These are phyloP conservation scores for Malus hybrid DNA, from an alignment of 331 rosid genomes.

Conservation along the genomic window DNA sequence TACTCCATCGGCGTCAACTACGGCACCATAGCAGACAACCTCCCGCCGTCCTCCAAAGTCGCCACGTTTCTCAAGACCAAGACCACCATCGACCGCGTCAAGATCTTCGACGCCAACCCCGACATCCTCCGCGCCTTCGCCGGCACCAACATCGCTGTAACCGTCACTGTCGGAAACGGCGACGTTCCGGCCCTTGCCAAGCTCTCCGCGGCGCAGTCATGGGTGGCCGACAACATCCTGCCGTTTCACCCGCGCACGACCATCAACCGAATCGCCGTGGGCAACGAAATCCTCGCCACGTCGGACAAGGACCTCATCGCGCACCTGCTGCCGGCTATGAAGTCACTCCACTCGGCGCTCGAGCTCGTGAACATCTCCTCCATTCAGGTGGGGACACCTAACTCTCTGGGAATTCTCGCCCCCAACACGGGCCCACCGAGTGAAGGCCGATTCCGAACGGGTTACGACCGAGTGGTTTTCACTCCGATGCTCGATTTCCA, in stretches of 20 bases:
- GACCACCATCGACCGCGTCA: constrained; percentile 63
- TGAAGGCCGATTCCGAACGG: constrained; percentile 46
- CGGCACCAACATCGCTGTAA: constrained; percentile 27
- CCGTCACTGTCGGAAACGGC: constrained; percentile 26
- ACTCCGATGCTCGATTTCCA: constrained; percentile 64
- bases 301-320: constrained; percentile 71
- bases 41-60: constrained; percentile 56
- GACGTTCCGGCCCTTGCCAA: constrained; percentile 56
- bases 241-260: constrained; percentile 52
- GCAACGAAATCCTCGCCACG: constrained; percentile 82
- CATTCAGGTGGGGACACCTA: constrained; percentile 54
- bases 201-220: constrained; percentile 49
- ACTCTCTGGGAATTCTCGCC: constrained; percentile 69
- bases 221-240: constrained; percentile 53
- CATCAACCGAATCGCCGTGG: constrained; percentile 62
- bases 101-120: constrained; percentile 67
- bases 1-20: constrained; percentile 75
- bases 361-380: constrained; percentile 35
- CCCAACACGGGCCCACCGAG: constrained; percentile 70
- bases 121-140: constrained; percentile 57
- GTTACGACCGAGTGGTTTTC: constrained; percentile 50
- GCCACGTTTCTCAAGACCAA: constrained; percentile 66
- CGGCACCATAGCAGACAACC: constrained; percentile 78
- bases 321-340: constrained; percentile 65
- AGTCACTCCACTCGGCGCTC: constrained; percentile 45